Percentiles rank a stretch among this genome's conserved stretches.
These are phyloP conservation scores for Westerdykella aurantiaca DNA, from an alignment of 2,329 filamentous ascomycete genomes.

Conservation along the genomic window DNA sequence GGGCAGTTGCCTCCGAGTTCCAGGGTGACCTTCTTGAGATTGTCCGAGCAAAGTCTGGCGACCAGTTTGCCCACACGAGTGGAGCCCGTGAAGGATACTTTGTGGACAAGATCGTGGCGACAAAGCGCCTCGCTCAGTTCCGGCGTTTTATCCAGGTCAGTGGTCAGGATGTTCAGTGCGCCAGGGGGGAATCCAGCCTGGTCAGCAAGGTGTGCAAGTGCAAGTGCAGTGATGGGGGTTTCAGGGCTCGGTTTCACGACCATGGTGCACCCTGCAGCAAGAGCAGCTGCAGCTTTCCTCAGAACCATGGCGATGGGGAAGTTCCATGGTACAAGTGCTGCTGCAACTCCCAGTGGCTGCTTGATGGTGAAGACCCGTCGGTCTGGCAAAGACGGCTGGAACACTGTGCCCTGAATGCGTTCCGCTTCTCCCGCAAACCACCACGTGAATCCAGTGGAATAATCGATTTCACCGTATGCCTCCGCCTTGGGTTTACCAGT, in stretches of 20 bases:
- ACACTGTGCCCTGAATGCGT: conserved; percentile 57
- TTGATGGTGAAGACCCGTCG: conserved; percentile 67
- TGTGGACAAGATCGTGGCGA: conserved; percentile 55
- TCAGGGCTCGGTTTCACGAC: conserved; percentile 47
- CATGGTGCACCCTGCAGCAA: conserved; percentile 70
- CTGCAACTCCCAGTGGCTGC: conserved; percentile 64
- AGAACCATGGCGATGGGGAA: conserved; percentile 64
- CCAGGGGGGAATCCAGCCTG: conserved; percentile 49
- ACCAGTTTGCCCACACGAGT: conserved; percentile 59
- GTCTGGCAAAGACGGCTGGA: conserved; percentile 55
- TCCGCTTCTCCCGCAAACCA: conserved; percentile 58
- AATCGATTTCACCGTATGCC: conserved; percentile 50
- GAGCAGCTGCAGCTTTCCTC: conserved; percentile 60
- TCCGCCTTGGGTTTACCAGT: conserved; percentile 51
- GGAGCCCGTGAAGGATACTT: conserved; percentile 55
- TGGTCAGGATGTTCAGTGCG: conserved; percentile 57
- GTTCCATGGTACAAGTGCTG: conserved; percentile 67
- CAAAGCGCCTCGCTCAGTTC: conserved; percentile 51
- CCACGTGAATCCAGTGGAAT: conserved; percentile 51
- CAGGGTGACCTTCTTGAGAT: conserved; percentile 59
- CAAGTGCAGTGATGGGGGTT: conserved; percentile 37
- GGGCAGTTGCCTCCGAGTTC: conserved; percentile 62
- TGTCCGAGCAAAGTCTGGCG: conserved; percentile 54
- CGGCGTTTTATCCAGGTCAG: conserved; percentile 51
- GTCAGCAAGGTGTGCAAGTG: conserved; percentile 35